Percentiles rank a stretch among this genome's conserved stretches.
phyloP scores from a whole-genome alignment of 148 eudicot genomes.

The Camellia granthamiana region DNA sequence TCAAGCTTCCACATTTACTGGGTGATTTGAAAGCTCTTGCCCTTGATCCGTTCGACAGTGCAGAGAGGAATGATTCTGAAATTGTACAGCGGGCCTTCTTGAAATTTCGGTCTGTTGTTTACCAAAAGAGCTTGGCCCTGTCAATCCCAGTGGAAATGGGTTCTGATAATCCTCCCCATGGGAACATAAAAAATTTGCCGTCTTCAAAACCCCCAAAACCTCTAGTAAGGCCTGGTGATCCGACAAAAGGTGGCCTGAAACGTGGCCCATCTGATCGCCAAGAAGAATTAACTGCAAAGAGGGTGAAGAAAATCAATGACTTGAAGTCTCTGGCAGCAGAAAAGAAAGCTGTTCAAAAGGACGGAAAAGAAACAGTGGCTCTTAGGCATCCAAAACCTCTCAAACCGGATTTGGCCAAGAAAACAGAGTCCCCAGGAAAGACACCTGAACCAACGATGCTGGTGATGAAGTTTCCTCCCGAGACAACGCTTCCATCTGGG shows the following conservation, averaged over 20 bases:
- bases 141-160: slow-evolving; percentile 31
- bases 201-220: slow-evolving; percentile 39
- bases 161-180: slow-evolving; percentile 14
- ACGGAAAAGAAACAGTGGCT: slow-evolving; percentile 38
- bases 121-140: slow-evolving; percentile 51
- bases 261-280: slow-evolving; percentile 65
- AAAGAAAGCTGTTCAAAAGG: slow-evolving; percentile 46
- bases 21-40: slow-evolving; percentile 64
- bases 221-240: slow-evolving; percentile 38
- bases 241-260: slow-evolving; percentile 52
- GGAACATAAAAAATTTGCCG: slow-evolving; percentile 24
- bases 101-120: slow-evolving; percentile 66
- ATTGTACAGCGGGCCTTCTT: slow-evolving; percentile 37
- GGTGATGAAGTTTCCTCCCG: slow-evolving; percentile 68
- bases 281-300: slow-evolving; percentile 55
- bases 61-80: slow-evolving; percentile 34
- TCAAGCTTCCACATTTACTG: slow-evolving; percentile 46
- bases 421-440: slow-evolving; percentile 32
- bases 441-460: slow-evolving; percentile 60
- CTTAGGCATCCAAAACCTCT: slow-evolving; percentile 23
- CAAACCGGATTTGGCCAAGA: slow-evolving; percentile 34
- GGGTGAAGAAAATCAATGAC: slow-evolving; percentile 43
- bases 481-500: slow-evolving; percentile 61
- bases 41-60: slow-evolving; percentile 51
- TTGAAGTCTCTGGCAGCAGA: slow-evolving; percentile 41